Percentiles rank a stretch among this genome's conserved stretches.
Conservation (phyloP, 805 yeast genomes). For the Candida sanyiensis region DNA sequence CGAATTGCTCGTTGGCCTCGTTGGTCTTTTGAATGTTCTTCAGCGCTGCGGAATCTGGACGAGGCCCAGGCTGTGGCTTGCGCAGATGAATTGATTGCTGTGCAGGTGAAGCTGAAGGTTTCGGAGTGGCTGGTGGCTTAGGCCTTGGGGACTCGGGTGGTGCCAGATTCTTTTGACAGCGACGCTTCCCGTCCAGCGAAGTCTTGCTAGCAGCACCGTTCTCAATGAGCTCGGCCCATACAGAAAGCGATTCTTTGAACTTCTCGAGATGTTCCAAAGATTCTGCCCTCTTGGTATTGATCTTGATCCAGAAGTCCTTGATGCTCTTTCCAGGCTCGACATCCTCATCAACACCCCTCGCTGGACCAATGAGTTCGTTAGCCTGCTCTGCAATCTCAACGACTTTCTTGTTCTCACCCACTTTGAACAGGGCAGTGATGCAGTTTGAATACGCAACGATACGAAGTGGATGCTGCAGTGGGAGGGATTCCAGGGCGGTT, state of each 20-base stretch:
- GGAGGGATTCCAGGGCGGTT: conserved; percentile 50
- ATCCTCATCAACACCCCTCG: conserved; percentile 34
- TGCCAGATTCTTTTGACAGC: conserved; percentile 62
- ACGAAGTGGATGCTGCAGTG: conserved; percentile 56
- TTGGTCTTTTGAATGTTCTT: conserved; percentile 46
- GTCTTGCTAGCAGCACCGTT: conserved; percentile 61
- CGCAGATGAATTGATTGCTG: conserved; percentile 4
- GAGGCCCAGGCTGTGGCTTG: conserved; percentile 11
- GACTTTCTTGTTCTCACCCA: conserved; percentile 54
- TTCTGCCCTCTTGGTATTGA: conserved; percentile 70
- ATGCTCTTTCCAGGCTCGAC: conserved; percentile 48
- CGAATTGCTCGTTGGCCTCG: conserved; percentile 39
- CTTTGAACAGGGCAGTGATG: conserved; percentile 56
- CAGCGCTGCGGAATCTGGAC: conserved; percentile 38
- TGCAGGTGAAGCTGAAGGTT: conserved; percentile 4
- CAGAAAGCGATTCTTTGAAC: conserved; percentile 53
- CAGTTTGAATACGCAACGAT: conserved; percentile 73
- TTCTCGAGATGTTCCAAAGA: conserved; percentile 75
- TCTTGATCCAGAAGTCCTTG: conserved; percentile 68
- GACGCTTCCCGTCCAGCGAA: conserved; percentile 72
- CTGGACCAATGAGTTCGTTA: conserved; percentile 29
- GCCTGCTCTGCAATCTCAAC: conserved; percentile 29
- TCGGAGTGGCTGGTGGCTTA: conserved; percentile 6
- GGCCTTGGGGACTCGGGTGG: conserved; percentile 39
- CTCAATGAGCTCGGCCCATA: conserved; percentile 58